Evolutionary conservation across 2,329 filamentous ascomycete species (phyloP).

Genomic region (Xylogone sp.): DNA sequence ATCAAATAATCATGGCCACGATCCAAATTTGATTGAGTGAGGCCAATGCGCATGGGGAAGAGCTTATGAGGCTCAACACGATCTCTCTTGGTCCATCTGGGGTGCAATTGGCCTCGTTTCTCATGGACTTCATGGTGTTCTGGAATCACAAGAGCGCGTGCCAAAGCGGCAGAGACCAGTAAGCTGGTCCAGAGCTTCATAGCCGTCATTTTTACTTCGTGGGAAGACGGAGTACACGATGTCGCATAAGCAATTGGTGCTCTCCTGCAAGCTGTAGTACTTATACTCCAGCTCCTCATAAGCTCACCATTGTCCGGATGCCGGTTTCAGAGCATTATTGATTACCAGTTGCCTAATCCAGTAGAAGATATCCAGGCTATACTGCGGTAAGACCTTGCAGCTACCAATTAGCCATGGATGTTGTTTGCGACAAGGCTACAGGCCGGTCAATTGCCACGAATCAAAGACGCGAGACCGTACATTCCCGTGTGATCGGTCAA

Average conservation of each 20-base stretch:
- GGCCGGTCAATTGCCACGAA: no score
- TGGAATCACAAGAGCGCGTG: conserved; percentile 8
- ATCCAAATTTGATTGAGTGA: conserved; percentile 38
- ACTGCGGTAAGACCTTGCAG: neutral
- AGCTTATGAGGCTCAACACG: conserved; percentile 1
- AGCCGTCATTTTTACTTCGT: neutral
- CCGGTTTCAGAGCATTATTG: no score
- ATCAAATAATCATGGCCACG: conserved; percentile 35
- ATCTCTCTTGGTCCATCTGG: conserved; percentile 2
- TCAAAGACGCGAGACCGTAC: no score
- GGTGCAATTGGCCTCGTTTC: neutral
- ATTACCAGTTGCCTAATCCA: neutral
- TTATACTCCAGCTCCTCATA: neutral
- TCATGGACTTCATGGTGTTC: conserved; percentile 4
- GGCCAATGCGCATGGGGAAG: conserved; percentile 37
- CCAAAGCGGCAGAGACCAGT: neutral
- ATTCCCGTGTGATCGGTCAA: no score
- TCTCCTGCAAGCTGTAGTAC: neutral
- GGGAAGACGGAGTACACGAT: neutral
- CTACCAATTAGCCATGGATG: no score
- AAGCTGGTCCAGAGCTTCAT: neutral
- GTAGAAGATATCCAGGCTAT: neutral
- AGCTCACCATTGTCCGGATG: no score
- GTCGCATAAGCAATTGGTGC: no score
- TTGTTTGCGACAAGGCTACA: no score